Conservation (phyloP, 208 protist genomes). For the Crithidia acanthocephali region DNA sequence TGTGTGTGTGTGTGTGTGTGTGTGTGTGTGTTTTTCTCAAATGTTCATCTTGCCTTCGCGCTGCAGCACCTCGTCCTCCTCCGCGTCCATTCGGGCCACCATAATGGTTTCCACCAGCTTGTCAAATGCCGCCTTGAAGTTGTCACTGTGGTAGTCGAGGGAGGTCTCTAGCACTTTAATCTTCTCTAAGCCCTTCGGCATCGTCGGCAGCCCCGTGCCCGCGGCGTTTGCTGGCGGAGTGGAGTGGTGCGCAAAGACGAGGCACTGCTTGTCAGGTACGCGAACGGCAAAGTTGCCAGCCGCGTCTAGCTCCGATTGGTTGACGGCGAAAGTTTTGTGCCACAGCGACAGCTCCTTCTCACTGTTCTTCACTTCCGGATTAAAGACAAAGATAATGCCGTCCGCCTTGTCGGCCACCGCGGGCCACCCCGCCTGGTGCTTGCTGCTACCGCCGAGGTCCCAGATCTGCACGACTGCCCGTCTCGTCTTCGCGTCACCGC, state of each 20-base stretch:
- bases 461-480: slow-evolving; percentile 83
- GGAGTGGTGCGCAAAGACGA: slow-evolving; percentile 87
- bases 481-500: slow-evolving; percentile 51
- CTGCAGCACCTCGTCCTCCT: slow-evolving; percentile 77
- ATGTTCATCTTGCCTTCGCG: slow-evolving; percentile 44
- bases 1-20: no score
- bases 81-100: slow-evolving; percentile 54
- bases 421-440: slow-evolving; percentile 88
- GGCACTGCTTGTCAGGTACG: slow-evolving; percentile 58
- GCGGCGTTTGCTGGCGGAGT: slow-evolving; percentile 37
- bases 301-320: slow-evolving; percentile 72
- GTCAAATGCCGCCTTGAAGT: slow-evolving; percentile 93
- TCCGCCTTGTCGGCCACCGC: slow-evolving; percentile 74
- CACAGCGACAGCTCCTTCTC: slow-evolving; percentile 90
- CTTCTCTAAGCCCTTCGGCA: slow-evolving; percentile 83
- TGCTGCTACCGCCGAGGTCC: slow-evolving; percentile 85
- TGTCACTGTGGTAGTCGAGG: slow-evolving; percentile 88
- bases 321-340: slow-evolving; percentile 89
- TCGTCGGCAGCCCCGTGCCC: slow-evolving; percentile 42
- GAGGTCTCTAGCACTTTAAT: slow-evolving; percentile 83
- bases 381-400: slow-evolving; percentile 92
- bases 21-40: background rate
- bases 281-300: slow-evolving; percentile 67
- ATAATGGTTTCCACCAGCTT: slow-evolving; percentile 78
- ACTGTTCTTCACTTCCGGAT: slow-evolving; percentile 69